Conservation (phyloP, 1,284 basidiomycete genomes). For the Psilocybe mexicana region DNA sequence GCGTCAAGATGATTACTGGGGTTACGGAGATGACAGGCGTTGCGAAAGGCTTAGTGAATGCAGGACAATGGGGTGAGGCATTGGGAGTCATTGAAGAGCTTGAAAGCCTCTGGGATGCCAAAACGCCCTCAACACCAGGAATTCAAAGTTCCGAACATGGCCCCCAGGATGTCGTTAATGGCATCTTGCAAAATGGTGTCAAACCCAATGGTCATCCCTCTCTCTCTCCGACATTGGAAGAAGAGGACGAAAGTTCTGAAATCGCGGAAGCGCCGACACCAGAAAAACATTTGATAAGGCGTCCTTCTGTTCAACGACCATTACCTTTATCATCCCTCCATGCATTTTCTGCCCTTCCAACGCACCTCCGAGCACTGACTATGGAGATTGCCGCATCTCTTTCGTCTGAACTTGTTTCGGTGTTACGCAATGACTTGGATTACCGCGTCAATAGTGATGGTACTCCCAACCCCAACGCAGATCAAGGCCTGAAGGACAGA, state of each 20-base stretch:
- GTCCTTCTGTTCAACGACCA: constrained; percentile 26
- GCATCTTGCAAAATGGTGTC: constrained; percentile 8
- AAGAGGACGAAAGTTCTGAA: constrained; percentile 23
- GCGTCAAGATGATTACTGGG: constrained; percentile 66
- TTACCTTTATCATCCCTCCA: constrained; percentile 61
- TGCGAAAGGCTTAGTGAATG: constrained; percentile 69
- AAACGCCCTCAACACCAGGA: constrained; percentile 6
- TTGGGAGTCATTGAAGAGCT: constrained; percentile 77
- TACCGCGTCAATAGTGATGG: constrained; percentile 47
- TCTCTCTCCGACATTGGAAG: constrained; percentile 39
- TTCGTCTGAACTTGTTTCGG: constrained; percentile 74
- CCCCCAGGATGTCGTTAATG: neutral
- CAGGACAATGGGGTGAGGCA: constrained; percentile 86
- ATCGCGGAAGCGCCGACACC: constrained; percentile 18
- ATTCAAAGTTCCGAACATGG: constrained; percentile 4
- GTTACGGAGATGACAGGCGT: constrained; percentile 77
- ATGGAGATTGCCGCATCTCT: constrained; percentile 76
- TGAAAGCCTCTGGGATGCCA: constrained; percentile 61
- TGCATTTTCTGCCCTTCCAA: constrained; percentile 72
- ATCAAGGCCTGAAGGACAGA: constrained; percentile 53
- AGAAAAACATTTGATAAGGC: constrained; percentile 19
- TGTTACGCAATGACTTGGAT: constrained; percentile 70
- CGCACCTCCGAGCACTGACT: constrained; percentile 64
- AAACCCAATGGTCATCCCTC: constrained; percentile 20
- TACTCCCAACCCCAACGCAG: constrained; percentile 22